A percentile compares a stretch with the other conserved stretches of the same genome.
Conservation (phyloP, 2,329 filamentous ascomycete genomes). For the Raffaelea ambrosiae region DNA sequence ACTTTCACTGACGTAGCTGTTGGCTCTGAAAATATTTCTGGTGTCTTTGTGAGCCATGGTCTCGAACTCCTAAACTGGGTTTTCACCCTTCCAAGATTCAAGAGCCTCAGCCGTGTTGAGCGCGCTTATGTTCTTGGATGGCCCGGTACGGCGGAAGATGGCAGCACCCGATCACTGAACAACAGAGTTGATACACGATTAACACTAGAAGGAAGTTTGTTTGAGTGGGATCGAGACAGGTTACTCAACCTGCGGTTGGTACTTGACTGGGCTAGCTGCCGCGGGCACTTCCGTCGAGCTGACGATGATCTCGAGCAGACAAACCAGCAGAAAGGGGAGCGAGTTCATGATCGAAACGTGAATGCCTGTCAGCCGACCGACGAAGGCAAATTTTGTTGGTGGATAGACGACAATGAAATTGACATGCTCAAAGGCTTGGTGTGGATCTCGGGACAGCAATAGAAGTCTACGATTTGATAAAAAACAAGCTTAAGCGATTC, state of each 20-base stretch:
- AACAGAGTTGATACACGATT: slow-evolving; percentile 61
- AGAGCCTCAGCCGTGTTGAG: slow-evolving; percentile 55
- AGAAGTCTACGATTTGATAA: no score
- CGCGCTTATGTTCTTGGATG: slow-evolving; percentile 50
- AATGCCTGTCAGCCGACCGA: not conserved
- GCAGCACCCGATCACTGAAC: slow-evolving; percentile 30
- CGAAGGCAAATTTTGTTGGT: slow-evolving; percentile 29
- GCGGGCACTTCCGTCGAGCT: slow-evolving; percentile 19
- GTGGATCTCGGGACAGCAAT: slow-evolving; percentile 37
- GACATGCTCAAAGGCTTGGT: slow-evolving; percentile 47
- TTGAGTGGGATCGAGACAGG: slow-evolving; percentile 28
- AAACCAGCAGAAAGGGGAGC: slow-evolving; percentile 7
- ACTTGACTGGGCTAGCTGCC: slow-evolving; percentile 48
- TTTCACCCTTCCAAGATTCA: slow-evolving; percentile 52
- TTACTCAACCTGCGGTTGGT: slow-evolving; percentile 42
- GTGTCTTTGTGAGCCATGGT: no score
- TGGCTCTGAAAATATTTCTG: no score
- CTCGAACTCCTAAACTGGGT: slow-evolving; percentile 64
- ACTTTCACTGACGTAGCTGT: no score
- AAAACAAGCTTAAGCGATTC: no score
- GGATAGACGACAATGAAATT: slow-evolving; percentile 46
- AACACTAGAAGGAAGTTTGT: slow-evolving; percentile 47
- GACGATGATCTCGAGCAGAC: slow-evolving; percentile 12
- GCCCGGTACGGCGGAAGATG: slow-evolving; percentile 17
- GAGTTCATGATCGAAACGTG: no score